Base-by-base conservation (phyloP, 441 rosid species). In the Lepidium campestre region DNA sequence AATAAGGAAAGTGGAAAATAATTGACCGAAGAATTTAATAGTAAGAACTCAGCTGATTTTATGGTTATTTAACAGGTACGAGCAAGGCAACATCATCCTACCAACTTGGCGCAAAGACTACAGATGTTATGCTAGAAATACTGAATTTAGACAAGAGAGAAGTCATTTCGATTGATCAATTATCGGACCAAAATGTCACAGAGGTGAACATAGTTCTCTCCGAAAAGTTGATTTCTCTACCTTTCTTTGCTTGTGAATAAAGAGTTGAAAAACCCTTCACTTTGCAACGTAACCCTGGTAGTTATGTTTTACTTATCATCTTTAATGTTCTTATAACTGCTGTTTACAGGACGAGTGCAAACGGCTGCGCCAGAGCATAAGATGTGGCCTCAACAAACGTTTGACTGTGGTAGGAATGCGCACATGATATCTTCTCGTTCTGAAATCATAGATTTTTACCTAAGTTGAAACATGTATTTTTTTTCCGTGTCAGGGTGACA, bases 111-210 rank as follows among this genome's bases (percentile, higher is more conserved):
- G 62, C 80, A 58, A 85, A 78, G 77, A 80, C 82, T 52, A 74
- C 86, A 22, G 75, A 86, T 77, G 14, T 84, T 45, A 82, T 80
- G 87, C 90, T 95, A 52, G 96, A 89, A 79, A 82, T 92, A 77
- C 67, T 75, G 49, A 87, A 89, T 78, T 76, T 89, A 72, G 88
- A 82, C 71, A 88, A 83, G 83, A 87, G 85, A 72, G 98, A 92
- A 80, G 75, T 83, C 67, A 67, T 90, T 60, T 78, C 96, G 45
- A 84, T 95, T 64, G 80, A 84, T 75, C 89, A 60, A 56, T 83
- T 95, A 67, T 92, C 99, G 62, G 81, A 89, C 75, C 91, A 95
- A 68, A 90, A 90, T 48, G 89, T 95, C 80, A 81, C 97, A 45
- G 91, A 90, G 99, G 99, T 95, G 74, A 78, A 62, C 68, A 42